Evolutionary conservation across 2,329 filamentous ascomycete genomes (phyloP).

Genomic region (Cordyceps fumosorosea): DNA sequence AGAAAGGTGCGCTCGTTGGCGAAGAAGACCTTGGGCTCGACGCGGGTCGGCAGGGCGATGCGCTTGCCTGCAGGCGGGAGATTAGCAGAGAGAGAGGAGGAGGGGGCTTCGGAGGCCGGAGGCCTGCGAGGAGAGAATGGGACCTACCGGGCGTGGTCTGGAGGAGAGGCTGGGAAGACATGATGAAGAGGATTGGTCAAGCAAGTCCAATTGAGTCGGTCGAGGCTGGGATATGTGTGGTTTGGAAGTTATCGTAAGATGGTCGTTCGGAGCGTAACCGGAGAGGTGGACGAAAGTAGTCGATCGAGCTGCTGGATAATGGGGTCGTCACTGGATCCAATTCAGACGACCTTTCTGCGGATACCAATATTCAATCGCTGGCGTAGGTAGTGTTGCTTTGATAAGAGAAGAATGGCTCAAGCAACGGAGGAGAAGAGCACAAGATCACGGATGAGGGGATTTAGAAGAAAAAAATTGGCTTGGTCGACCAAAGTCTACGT

Average conservation of each 20-base stretch:
- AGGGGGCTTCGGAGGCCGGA: neutral
- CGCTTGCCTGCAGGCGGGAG: constrained; percentile 67
- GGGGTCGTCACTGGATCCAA: too few relatives aligned
- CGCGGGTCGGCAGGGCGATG: constrained; percentile 93
- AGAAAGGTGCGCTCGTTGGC: constrained; percentile 99
- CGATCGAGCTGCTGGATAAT: neutral
- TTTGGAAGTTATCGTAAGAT: neutral
- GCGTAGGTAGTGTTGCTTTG: neutral
- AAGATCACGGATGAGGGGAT: neutral
- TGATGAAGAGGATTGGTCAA: constrained; percentile 35
- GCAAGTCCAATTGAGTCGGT: neutral
- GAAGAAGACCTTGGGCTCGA: constrained; percentile 99
- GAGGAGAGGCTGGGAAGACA: constrained; percentile 96
- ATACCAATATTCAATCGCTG: neutral
- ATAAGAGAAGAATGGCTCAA: neutral
- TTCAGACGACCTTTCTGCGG: too few relatives aligned
- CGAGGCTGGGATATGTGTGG: neutral
- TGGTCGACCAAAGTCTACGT: neutral
- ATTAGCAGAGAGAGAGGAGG: neutral
- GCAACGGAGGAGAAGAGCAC: neutral
- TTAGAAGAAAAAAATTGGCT: neutral
- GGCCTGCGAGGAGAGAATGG: neutral
- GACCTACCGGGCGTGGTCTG: constrained; percentile 78
- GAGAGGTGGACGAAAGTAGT: neutral
- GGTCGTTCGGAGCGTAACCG: neutral